phyloP scores from a whole-genome alignment of 495 filamentous ascomycete genomes.

The Penicillium malachiteum region DNA sequence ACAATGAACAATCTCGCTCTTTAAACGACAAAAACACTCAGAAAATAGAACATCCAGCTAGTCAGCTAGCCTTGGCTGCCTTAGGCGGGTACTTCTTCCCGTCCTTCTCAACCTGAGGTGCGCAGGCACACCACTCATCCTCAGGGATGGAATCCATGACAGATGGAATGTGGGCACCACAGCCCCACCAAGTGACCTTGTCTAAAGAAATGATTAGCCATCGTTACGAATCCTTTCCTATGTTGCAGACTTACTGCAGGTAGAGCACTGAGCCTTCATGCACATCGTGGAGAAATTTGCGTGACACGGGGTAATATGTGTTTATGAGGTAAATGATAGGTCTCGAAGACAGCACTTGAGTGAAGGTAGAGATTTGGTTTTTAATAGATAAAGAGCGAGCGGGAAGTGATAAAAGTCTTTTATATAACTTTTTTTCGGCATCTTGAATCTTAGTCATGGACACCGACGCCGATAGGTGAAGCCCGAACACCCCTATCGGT shows the following conservation, averaged over 20 bases:
- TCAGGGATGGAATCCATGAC: conserved; percentile 64
- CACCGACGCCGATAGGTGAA: conserved; percentile 19
- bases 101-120: conserved; percentile 57
- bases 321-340: neutral
- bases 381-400: neutral
- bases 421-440: conserved; percentile 17
- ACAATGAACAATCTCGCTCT: neutral
- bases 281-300: conserved; percentile 38
- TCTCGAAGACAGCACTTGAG: neutral
- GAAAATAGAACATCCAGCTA: conserved; percentile 23
- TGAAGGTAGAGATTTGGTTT: neutral
- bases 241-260: conserved; percentile 41
- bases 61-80: conserved; percentile 46
- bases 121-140: conserved; percentile 62
- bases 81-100: conserved; percentile 65
- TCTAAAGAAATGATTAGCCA: conserved; percentile 40
- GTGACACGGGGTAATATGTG: conserved; percentile 4
- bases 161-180: conserved; percentile 63
- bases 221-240: neutral
- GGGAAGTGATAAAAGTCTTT: conserved; percentile 10
- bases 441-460: conserved; percentile 23
- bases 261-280: conserved; percentile 48
- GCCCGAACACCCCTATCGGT: conserved; percentile 29
- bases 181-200: conserved; percentile 69
- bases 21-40: neutral